A percentile compares a stretch with the other conserved stretches of the same genome.
These are phyloP conservation scores for Thermomucor indicae-seudaticae DNA, from an alignment of 371 early-diverging fungal genomes.

Conservation along the genomic window DNA sequence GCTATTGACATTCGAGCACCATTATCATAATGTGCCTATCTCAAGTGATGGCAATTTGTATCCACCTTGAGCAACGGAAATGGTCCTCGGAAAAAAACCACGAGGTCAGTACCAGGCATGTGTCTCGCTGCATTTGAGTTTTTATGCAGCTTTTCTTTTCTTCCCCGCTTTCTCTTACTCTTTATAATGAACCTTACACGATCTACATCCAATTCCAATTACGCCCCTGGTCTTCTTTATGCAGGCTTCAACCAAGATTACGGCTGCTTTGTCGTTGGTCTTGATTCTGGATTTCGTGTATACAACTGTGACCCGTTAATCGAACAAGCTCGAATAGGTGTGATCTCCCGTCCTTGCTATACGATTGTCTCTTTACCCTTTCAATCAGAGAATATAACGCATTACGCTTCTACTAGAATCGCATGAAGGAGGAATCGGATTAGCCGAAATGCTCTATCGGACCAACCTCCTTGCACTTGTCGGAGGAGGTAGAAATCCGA, in stretches of 20 bases:
- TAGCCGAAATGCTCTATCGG: conserved; percentile 94
- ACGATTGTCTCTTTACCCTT: background rate
- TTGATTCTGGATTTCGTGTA: conserved; percentile 85
- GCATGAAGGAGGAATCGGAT: conserved; percentile 83
- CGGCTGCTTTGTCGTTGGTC: conserved; percentile 92
- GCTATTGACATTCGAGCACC: too few species aligned
- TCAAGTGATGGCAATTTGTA: too few species aligned
- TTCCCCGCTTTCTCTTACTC: background rate
- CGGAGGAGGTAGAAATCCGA: conserved; percentile 89
- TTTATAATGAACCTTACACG: conserved; percentile 63
- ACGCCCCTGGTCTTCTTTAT: conserved; percentile 59
- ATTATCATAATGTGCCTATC: too few species aligned
- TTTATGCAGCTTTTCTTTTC: background rate
- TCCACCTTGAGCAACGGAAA: too few species aligned
- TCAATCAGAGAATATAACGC: background rate
- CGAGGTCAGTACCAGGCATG: background rate
- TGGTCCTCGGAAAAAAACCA: too few species aligned
- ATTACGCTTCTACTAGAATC: conserved; percentile 49
- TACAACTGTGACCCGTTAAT: conserved; percentile 92
- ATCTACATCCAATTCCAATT: conserved; percentile 41
- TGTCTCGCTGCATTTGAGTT: background rate
- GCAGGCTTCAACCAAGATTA: conserved; percentile 81
- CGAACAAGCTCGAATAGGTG: conserved; percentile 78
- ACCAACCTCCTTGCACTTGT: conserved; percentile 93
- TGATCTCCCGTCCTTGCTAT: background rate